Conservation (phyloP, 148 eudicot species). For the Hydrangea macrophylla region DNA sequence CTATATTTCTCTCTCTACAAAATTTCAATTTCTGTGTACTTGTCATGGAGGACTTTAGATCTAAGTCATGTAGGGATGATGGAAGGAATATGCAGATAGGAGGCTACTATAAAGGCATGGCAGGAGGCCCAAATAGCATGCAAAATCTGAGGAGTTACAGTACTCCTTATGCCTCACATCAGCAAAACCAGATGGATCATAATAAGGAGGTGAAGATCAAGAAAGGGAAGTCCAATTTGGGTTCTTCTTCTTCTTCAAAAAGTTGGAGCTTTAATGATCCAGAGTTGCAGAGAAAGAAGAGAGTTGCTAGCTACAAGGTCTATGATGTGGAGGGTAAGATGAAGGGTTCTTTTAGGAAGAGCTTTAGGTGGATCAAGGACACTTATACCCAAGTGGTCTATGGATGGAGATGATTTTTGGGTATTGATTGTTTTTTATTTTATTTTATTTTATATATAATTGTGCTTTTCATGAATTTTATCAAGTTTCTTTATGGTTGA, state of each 20-base stretch:
- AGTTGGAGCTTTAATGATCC: conserved; percentile 73
- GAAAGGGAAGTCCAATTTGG: conserved; percentile 14
- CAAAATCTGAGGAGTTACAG: conserved; percentile 81
- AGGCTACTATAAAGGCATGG: conserved; percentile 10
- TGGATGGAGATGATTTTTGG: conserved; percentile 38
- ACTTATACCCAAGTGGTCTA: conserved; percentile 58
- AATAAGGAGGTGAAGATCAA: conserved; percentile 19
- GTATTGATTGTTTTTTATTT: not conserved
- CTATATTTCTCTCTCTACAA: conserved; percentile 1
- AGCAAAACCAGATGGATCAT: not conserved
- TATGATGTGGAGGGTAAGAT: conserved; percentile 79
- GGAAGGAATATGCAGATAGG: conserved; percentile 31
- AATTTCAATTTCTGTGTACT: not conserved
- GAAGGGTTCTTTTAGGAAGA: conserved; percentile 78
- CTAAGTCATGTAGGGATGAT: conserved; percentile 73
- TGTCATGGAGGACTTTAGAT: conserved; percentile 68
- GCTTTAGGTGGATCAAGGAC: conserved; percentile 73
- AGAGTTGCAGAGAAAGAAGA: conserved; percentile 80
- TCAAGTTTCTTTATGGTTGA: not conserved
- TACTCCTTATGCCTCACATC: conserved; percentile 32
- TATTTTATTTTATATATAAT: too few relatives aligned
- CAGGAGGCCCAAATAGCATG: conserved; percentile 50
- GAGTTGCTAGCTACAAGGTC: conserved; percentile 76
- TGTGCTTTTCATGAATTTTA: not conserved
- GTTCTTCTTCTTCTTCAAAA: conserved; percentile 22